phyloP scores from a whole-genome alignment of 495 filamentous ascomycete genomes.

The Penicillium tannophilum region DNA sequence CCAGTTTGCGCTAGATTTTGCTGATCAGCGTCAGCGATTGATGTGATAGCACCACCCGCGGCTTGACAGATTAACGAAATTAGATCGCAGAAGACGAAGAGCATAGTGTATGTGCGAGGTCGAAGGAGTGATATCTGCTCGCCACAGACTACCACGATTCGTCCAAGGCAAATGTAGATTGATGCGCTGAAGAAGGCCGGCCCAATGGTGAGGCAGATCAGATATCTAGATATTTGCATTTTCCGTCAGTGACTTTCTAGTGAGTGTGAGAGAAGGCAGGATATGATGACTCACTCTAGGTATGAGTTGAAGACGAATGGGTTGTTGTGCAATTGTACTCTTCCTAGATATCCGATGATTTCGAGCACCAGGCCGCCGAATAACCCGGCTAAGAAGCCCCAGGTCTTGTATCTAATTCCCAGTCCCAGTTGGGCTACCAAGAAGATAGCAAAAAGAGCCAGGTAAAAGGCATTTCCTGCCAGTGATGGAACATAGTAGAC shows the following conservation, averaged over 20 bases:
- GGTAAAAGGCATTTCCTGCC: slow-evolving; percentile 36
- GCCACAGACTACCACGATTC: slow-evolving; percentile 54
- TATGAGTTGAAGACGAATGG: slow-evolving; percentile 41
- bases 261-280: neutral
- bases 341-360: slow-evolving; percentile 42
- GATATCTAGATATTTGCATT: slow-evolving; percentile 32
- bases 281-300: slow-evolving; percentile 24
- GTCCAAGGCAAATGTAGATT: slow-evolving; percentile 58
- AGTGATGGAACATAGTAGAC: slow-evolving; percentile 40
- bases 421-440: slow-evolving; percentile 33
- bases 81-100: slow-evolving; percentile 57
- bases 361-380: slow-evolving; percentile 35
- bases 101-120: slow-evolving; percentile 51
- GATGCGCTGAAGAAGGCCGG: slow-evolving; percentile 58
- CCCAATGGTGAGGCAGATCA: slow-evolving; percentile 55
- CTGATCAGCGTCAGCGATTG: slow-evolving; percentile 37
- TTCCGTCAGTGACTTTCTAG: slow-evolving; percentile 9
- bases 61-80: slow-evolving; percentile 58
- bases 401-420: slow-evolving; percentile 31
- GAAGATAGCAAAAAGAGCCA: slow-evolving; percentile 34
- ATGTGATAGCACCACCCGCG: slow-evolving; percentile 54
- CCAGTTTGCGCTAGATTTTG: slow-evolving; percentile 32
- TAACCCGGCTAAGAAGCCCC: slow-evolving; percentile 32
- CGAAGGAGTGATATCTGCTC: slow-evolving; percentile 47
- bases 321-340: slow-evolving; percentile 40